Conservation (phyloP, 2,329 filamentous ascomycete genomes). For the Talaromyces sp. region DNA sequence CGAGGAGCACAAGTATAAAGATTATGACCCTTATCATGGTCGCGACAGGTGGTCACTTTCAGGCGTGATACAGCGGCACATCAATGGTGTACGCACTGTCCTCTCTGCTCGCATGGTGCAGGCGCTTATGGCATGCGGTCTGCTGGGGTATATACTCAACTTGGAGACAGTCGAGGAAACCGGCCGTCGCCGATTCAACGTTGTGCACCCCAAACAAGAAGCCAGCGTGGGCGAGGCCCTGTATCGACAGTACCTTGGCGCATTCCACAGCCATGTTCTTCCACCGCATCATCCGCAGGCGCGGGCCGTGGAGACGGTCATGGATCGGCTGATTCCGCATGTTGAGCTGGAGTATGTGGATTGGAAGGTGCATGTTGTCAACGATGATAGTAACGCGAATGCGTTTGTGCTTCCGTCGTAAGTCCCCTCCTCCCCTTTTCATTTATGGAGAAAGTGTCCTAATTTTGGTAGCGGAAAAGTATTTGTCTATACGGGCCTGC, state of each 20-base stretch:
- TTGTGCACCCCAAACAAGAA: slow-evolving; percentile 44
- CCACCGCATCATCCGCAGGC: slow-evolving; percentile 46
- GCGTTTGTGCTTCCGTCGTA: slow-evolving; percentile 59
- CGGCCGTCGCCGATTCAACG: slow-evolving; percentile 55
- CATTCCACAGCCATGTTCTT: slow-evolving; percentile 45
- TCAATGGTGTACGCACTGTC: neutral
- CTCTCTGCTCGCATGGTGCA: neutral
- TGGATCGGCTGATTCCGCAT: slow-evolving; percentile 50
- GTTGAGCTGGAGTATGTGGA: slow-evolving; percentile 38
- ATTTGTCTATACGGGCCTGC: slow-evolving; percentile 59
- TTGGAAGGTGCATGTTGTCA: slow-evolving; percentile 59
- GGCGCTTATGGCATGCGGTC: neutral
- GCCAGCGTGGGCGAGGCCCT: slow-evolving; percentile 35
- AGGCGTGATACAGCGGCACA: neutral
- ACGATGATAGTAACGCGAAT: slow-evolving; percentile 44
- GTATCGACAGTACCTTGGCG: slow-evolving; percentile 44
- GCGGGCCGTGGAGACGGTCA: slow-evolving; percentile 46
- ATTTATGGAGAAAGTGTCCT: neutral
- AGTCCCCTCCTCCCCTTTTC: slow-evolving; percentile 7
- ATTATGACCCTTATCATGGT: neutral
- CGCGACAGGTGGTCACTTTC: neutral
- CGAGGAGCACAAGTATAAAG: neutral
- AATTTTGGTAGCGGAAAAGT: slow-evolving; percentile 46
- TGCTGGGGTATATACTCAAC: slow-evolving; percentile 28
- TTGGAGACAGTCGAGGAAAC: slow-evolving; percentile 52